Evolutionary conservation across 306 rosid species (phyloP).

Genomic region (Cajanus cajan): DNA sequence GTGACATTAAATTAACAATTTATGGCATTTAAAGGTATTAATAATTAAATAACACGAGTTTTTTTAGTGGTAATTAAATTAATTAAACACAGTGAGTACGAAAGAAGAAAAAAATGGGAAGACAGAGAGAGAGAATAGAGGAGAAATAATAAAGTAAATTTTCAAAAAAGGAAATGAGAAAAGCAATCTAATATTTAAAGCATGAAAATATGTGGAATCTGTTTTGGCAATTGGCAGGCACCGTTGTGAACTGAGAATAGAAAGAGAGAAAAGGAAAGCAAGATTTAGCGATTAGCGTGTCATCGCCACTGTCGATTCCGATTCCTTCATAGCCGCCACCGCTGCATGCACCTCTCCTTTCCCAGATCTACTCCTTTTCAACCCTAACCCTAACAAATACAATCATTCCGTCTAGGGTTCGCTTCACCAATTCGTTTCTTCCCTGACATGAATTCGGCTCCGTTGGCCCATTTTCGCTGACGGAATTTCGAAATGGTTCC

Average conservation of each 20-base stretch:
- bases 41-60: no score
- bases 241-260: background rate
- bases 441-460: background rate
- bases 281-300: background rate
- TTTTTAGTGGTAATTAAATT: no score
- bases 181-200: background rate
- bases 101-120: no score
- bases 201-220: no score
- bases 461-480: background rate
- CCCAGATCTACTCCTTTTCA: slow-evolving; percentile 25
- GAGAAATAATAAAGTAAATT: no score
- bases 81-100: no score
- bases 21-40: no score
- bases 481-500: slow-evolving; percentile 50
- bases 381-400: background rate
- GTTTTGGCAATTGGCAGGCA: no score
- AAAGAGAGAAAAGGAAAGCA: background rate
- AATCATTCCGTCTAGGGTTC: slow-evolving; percentile 20
- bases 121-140: no score
- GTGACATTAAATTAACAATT: no score
- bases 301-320: background rate
- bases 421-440: background rate
- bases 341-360: background rate
- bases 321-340: slow-evolving; percentile 25
- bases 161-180: background rate